phyloP scores from a whole-genome alignment of 768 basidiomycete genomes.

The Pleurotus tuoliensis region DNA sequence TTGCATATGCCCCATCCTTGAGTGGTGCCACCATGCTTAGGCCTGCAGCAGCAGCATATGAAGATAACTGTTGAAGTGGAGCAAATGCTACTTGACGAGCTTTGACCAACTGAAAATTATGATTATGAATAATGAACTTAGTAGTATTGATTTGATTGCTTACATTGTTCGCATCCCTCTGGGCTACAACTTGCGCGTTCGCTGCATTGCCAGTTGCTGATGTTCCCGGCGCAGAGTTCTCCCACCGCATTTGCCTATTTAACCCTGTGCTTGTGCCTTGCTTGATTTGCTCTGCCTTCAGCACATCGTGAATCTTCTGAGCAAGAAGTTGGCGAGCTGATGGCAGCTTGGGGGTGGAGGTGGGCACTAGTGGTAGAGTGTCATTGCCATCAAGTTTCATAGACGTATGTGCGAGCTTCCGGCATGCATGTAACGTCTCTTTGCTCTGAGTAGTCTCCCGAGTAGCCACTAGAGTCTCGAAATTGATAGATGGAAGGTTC shows the following conservation, averaged over 20 bases:
- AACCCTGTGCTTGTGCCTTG: constrained; percentile 8
- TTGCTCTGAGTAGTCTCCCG: background rate
- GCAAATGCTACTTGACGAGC: constrained; percentile 10
- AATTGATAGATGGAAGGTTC: background rate
- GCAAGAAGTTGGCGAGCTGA: constrained; percentile 9
- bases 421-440: background rate
- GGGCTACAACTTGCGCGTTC: constrained; percentile 17
- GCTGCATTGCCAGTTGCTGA: constrained; percentile 14
- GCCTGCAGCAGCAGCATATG: constrained; percentile 7
- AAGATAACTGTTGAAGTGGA: background rate
- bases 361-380: background rate
- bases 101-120: constrained; percentile 7
- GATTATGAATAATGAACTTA: background rate
- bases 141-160: background rate
- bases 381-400: background rate
- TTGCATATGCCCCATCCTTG: constrained; percentile 8
- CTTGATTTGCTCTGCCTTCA: constrained; percentile 8
- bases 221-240: background rate
- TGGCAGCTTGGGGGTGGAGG: too few relatives aligned
- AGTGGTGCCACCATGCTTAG: constrained; percentile 8
- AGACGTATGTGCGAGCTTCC: background rate
- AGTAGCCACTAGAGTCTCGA: background rate
- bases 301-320: background rate
- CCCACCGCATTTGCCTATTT: constrained; percentile 8
- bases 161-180: constrained; percentile 6